Conservation (phyloP, 305 asterid species). For the Euphrasia arctica region DNA sequence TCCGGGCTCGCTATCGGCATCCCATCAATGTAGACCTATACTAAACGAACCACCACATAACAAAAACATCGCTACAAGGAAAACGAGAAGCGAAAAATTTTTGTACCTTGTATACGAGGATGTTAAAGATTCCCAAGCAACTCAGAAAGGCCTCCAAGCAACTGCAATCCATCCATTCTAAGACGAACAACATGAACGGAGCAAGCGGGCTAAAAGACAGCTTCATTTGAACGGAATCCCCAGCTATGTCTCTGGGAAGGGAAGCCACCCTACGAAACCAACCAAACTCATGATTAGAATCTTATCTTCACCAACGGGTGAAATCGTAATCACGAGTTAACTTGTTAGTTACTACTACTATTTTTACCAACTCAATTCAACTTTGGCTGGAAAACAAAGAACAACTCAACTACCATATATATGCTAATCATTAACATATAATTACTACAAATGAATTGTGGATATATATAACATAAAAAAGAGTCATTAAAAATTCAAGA, state of each 20-base stretch:
- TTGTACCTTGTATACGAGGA: conserved; percentile 50
- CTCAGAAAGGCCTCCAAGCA: conserved; percentile 48
- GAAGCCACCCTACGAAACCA: conserved; percentile 46
- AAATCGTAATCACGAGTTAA: no score
- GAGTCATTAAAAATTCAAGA: conserved; percentile 24
- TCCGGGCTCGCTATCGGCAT: conserved; percentile 42
- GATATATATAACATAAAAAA: not conserved
- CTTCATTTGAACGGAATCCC: conserved; percentile 51
- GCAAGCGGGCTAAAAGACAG: conserved; percentile 48
- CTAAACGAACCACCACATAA: not conserved
- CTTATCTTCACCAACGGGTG: not conserved
- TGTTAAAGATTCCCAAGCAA: conserved; percentile 52
- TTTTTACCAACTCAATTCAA: no score
- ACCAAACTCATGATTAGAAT: not conserved
- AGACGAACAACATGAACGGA: conserved; percentile 45
- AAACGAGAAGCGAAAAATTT: not conserved
- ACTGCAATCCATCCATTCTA: conserved; percentile 65
- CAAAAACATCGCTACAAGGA: not conserved
- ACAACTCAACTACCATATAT: no score
- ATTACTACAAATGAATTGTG: no score
- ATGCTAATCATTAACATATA: no score
- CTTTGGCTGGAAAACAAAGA: no score
- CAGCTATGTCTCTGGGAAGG: conserved; percentile 41
- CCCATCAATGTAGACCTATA: conserved; percentile 56
- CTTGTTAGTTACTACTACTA: no score